phyloP scores from a whole-genome alignment of 345 rosid species.

The Aegle marmelos region DNA sequence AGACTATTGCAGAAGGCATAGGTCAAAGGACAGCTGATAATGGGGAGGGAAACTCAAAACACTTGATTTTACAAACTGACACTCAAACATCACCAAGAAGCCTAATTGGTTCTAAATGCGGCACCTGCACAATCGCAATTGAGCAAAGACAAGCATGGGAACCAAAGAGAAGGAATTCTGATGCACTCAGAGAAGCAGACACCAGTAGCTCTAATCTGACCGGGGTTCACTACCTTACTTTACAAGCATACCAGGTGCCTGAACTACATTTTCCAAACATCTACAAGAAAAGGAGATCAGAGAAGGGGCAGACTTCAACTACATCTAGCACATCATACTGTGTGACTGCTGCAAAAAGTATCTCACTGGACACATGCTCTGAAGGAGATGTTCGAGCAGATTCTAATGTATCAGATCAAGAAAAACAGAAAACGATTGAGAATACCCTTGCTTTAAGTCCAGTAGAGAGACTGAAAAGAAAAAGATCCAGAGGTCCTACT shows the following conservation, averaged over 20 bases:
- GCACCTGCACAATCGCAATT: slow-evolving; percentile 10
- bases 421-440: slow-evolving; percentile 28
- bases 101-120: slow-evolving; percentile 21
- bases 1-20: background rate
- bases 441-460: slow-evolving; percentile 24
- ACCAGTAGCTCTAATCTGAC: slow-evolving; percentile 25
- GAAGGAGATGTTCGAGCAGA: slow-evolving; percentile 3
- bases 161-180: slow-evolving; percentile 22
- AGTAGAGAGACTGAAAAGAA: slow-evolving; percentile 41
- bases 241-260: slow-evolving; percentile 30
- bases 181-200: slow-evolving; percentile 19
- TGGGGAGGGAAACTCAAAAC: slow-evolving; percentile 8
- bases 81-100: slow-evolving; percentile 14
- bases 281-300: slow-evolving; percentile 47
- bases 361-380: slow-evolving; percentile 10
- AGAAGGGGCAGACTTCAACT: slow-evolving; percentile 34
- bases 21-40: slow-evolving; percentile 9
- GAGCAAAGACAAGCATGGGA: slow-evolving; percentile 34
- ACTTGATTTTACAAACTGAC: slow-evolving; percentile 9
- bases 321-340: slow-evolving; percentile 33
- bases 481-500: slow-evolving; percentile 52
- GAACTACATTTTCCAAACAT: slow-evolving; percentile 30
- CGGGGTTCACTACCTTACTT: slow-evolving; percentile 39
- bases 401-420: slow-evolving; percentile 26
- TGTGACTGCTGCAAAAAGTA: slow-evolving; percentile 19